Percentiles rank a stretch among this genome's conserved stretches.
phyloP scores from a whole-genome alignment of 768 basidiomycete species.

The Serpula lacrymans region DNA sequence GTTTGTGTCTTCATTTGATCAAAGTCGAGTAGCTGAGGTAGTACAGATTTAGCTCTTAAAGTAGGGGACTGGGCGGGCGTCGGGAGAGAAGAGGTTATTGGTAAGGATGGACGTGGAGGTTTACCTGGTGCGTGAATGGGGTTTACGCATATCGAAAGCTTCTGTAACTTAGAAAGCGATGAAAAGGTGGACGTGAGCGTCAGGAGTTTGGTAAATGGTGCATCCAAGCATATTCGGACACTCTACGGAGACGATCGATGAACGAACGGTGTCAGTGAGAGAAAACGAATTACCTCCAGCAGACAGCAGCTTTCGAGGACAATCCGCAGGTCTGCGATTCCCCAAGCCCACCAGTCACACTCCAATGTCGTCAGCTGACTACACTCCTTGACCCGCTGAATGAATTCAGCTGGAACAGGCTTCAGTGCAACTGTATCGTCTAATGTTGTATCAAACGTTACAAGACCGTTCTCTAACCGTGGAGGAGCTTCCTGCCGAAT shows the following conservation, averaged over 20 bases:
- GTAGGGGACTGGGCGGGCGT: slow-evolving; percentile 32
- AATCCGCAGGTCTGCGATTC: slow-evolving; percentile 27
- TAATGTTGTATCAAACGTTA: slow-evolving; percentile 15
- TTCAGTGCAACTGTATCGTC: slow-evolving; percentile 28
- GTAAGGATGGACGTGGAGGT: slow-evolving; percentile 20
- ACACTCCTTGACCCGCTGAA: slow-evolving; percentile 21
- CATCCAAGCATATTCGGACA: slow-evolving; percentile 31
- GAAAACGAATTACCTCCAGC: slow-evolving; percentile 25
- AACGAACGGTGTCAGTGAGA: slow-evolving; percentile 2
- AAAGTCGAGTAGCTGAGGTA: slow-evolving; percentile 22
- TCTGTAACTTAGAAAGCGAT: slow-evolving; percentile 25
- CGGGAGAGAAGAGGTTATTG: slow-evolving; percentile 17
- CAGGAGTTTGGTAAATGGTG: slow-evolving; percentile 34
- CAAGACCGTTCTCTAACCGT: slow-evolving; percentile 12
- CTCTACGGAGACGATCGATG: slow-evolving; percentile 17
- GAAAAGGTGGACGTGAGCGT: slow-evolving; percentile 29
- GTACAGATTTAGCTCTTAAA: slow-evolving; percentile 22
- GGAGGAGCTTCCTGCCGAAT: slow-evolving; percentile 22
- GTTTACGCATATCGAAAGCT: slow-evolving; percentile 27
- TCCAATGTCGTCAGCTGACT: slow-evolving; percentile 25
- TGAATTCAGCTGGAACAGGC: slow-evolving; percentile 29
- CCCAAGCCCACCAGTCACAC: slow-evolving; percentile 39
- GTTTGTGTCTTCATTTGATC: slow-evolving; percentile 25
- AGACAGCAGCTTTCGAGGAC: slow-evolving; percentile 31
- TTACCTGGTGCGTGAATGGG: slow-evolving; percentile 28